Evolutionary conservation across 106 monocot genomes (phyloP).

Genomic region (Dioscorea alata): DNA sequence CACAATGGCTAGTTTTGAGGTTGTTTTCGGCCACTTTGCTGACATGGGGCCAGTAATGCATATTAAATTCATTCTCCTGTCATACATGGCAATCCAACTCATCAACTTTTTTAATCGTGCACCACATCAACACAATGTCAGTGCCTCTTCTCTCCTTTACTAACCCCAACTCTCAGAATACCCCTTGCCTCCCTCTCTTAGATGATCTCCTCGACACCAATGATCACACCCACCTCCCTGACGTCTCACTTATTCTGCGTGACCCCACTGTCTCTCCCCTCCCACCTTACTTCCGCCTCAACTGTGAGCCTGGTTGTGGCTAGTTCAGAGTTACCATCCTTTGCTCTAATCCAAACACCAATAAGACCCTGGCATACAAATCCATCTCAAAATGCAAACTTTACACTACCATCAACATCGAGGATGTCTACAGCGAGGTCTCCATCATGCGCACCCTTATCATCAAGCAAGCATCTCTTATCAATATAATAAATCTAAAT

Average conservation of each 20-base stretch:
- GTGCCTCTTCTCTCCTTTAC: slow-evolving; percentile 2
- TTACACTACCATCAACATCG: too few species aligned
- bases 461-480: too few species aligned
- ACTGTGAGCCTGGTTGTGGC: slow-evolving; percentile 12
- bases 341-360: slow-evolving; percentile 10
- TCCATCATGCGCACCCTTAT: too few species aligned
- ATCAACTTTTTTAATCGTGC: too few species aligned
- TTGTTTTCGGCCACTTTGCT: too few species aligned
- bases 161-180: background rate
- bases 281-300: slow-evolving; percentile 6
- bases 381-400: slow-evolving; percentile 24
- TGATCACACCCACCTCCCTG: background rate
- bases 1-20: too few species aligned
- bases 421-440: too few species aligned
- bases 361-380: slow-evolving; percentile 15
- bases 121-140: too few species aligned
- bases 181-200: slow-evolving; percentile 9
- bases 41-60: too few species aligned
- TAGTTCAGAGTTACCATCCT: slow-evolving; percentile 19
- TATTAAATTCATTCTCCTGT: too few species aligned
- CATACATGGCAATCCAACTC: too few species aligned
- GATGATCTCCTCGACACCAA: background rate
- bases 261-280: background rate
- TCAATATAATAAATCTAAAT: too few species aligned
- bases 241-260: background rate